Conservation (phyloP, 1,284 basidiomycete species). For the Ustilago esculenta region DNA sequence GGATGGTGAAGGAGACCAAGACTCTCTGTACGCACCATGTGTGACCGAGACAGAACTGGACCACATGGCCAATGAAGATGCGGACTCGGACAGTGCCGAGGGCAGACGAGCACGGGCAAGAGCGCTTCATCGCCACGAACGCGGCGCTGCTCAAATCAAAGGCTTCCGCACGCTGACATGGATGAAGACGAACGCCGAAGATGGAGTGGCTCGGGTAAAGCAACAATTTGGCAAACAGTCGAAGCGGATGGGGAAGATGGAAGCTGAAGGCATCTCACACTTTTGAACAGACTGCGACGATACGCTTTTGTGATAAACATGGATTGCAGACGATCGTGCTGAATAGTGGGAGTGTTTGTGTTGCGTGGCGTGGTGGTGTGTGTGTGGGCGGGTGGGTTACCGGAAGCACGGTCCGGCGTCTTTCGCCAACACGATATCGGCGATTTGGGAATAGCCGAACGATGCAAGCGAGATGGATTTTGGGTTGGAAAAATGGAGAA, state of each 20-base stretch:
- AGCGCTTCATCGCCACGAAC: constrained; percentile 53
- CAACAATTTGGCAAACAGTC: constrained; percentile 44
- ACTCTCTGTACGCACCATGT: constrained; percentile 37
- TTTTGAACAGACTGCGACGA: no score
- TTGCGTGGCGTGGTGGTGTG: no score
- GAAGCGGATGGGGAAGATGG: constrained; percentile 58
- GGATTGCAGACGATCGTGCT: no score
- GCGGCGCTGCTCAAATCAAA: constrained; percentile 60
- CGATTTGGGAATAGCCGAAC: no score
- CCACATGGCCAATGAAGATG: constrained; percentile 22
- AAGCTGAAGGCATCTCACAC: constrained; percentile 59
- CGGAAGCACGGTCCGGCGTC: constrained; percentile 27
- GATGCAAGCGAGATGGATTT: no score
- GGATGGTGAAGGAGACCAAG: constrained; percentile 18
- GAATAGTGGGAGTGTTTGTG: no score
- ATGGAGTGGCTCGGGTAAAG: constrained; percentile 40
- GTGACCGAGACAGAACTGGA: constrained; percentile 39
- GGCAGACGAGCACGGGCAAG: constrained; percentile 32
- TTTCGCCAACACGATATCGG: no score
- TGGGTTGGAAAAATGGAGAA: no score
- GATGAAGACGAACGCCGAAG: constrained; percentile 59
- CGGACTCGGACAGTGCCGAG: constrained; percentile 40
- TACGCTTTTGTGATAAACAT: no score
- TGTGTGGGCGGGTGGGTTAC: no score
- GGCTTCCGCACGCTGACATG: constrained; percentile 54